phyloP scores from a whole-genome alignment of 1,139 yeast species.

The Tardiomyces digboiensis region DNA sequence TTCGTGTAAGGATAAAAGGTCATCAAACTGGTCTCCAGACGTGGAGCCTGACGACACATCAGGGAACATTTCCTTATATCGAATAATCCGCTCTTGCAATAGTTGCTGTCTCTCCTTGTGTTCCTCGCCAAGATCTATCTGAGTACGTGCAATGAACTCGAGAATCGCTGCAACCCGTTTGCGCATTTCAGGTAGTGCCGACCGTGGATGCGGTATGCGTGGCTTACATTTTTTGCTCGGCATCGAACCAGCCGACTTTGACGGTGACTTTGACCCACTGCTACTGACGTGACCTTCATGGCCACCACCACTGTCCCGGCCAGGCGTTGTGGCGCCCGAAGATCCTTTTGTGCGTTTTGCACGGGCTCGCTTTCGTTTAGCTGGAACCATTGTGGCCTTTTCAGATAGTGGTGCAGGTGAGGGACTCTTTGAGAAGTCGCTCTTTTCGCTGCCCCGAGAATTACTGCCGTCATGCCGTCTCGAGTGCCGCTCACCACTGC shows the following conservation, averaged over 20 bases:
- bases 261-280: not conserved
- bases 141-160: conserved; percentile 83
- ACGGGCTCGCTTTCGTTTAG: not conserved
- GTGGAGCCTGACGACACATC: not conserved
- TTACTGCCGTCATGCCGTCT: not conserved
- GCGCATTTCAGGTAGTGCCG: conserved; percentile 71
- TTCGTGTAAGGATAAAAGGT: conserved; percentile 39
- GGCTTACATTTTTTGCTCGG: conserved; percentile 67
- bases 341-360: not conserved
- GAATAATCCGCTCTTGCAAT: conserved; percentile 17
- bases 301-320: not conserved
- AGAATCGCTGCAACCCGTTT: conserved; percentile 83
- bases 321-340: not conserved
- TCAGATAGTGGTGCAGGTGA: not conserved
- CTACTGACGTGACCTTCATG: not conserved
- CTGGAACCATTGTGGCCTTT: not conserved
- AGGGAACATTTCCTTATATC: not conserved
- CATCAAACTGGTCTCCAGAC: conserved; percentile 18
- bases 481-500: not conserved
- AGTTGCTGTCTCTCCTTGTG: conserved; percentile 45
- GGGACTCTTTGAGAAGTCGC: not conserved
- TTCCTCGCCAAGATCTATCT: conserved; percentile 68
- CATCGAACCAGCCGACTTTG: not conserved
- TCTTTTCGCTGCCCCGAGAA: not conserved
- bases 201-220: conserved; percentile 65